Conservation (phyloP, 1,139 yeast genomes). For the Candida tunisiensis region DNA sequence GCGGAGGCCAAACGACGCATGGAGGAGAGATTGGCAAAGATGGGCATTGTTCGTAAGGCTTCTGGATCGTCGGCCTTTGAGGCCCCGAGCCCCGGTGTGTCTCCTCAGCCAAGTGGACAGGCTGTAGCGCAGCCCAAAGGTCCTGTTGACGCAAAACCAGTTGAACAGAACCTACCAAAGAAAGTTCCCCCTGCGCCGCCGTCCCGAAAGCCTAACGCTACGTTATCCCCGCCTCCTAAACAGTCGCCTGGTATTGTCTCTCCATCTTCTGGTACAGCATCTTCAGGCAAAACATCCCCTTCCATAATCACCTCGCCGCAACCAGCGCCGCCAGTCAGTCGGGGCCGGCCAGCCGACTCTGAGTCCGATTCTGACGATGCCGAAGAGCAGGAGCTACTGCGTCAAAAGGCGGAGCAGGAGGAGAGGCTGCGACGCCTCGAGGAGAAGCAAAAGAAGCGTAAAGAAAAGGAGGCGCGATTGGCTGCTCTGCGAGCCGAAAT, state of each 20-base stretch:
- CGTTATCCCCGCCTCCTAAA: constrained; percentile 3
- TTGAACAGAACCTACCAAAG: constrained; percentile 1
- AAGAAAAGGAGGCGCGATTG: constrained; percentile 40
- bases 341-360: constrained; percentile 5
- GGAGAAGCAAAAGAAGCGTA: constrained; percentile 30
- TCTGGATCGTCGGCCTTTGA: constrained; percentile 8
- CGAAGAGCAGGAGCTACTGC: constrained; percentile 7
- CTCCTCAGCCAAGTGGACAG: no score
- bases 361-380: constrained; percentile 8
- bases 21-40: constrained; percentile 76
- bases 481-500: constrained; percentile 47
- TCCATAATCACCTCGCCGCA: no score
- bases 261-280: no score
- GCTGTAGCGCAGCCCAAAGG: no score
- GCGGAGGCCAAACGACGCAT: constrained; percentile 85
- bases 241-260: constrained; percentile 5
- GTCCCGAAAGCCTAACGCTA: constrained; percentile 6
- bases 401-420: constrained; percentile 8
- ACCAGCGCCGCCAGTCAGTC: no score
- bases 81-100: constrained; percentile 8
- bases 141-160: no score
- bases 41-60: constrained; percentile 34
- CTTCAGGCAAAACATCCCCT: no score
- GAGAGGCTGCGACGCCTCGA: constrained; percentile 7
- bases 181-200: constrained; percentile 2